phyloP scores from a whole-genome alignment of 2,329 filamentous ascomycete genomes.

The Xylaria arbuscula region DNA sequence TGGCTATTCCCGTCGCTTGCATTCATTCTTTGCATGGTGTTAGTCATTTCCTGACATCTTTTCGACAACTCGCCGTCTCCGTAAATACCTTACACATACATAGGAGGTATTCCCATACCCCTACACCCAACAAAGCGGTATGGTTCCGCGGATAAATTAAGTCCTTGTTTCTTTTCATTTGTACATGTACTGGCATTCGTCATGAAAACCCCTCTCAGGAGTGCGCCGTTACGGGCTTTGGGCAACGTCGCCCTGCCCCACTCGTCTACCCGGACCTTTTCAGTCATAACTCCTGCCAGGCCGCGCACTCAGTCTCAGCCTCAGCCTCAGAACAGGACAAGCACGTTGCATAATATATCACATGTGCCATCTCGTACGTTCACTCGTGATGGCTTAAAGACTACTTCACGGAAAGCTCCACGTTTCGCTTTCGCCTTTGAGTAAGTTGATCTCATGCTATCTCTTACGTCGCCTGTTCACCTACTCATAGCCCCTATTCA shows the following conservation, averaged over 20 bases:
- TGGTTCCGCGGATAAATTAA: slow-evolving; percentile 26
- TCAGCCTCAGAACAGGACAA: background rate
- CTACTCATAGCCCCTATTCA: background rate
- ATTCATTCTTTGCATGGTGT: background rate
- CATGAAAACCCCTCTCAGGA: slow-evolving; percentile 23
- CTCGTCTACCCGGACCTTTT: slow-evolving; percentile 25
- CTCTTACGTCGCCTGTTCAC: slow-evolving; percentile 15
- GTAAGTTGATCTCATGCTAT: slow-evolving; percentile 45
- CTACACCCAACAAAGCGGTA: slow-evolving; percentile 5
- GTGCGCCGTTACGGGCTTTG: slow-evolving; percentile 20
- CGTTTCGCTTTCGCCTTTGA: slow-evolving; percentile 52
- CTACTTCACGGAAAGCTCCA: slow-evolving; percentile 35
- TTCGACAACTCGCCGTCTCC: background rate
- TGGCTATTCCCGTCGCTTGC: background rate
- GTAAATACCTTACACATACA: background rate
- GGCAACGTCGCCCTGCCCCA: slow-evolving; percentile 30
- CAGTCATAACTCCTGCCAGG: slow-evolving; percentile 9
- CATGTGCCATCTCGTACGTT: slow-evolving; percentile 30
- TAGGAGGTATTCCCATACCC: background rate
- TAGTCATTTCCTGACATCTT: slow-evolving; percentile 11
- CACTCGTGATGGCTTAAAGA: slow-evolving; percentile 22
- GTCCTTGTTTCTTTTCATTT: background rate
- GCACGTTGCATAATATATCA: slow-evolving; percentile 5
- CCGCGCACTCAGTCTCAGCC: slow-evolving; percentile 1
- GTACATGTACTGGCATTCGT: background rate